Conservation (phyloP, 2,329 filamentous ascomycete genomes). For the Fusarium ramigenum region DNA sequence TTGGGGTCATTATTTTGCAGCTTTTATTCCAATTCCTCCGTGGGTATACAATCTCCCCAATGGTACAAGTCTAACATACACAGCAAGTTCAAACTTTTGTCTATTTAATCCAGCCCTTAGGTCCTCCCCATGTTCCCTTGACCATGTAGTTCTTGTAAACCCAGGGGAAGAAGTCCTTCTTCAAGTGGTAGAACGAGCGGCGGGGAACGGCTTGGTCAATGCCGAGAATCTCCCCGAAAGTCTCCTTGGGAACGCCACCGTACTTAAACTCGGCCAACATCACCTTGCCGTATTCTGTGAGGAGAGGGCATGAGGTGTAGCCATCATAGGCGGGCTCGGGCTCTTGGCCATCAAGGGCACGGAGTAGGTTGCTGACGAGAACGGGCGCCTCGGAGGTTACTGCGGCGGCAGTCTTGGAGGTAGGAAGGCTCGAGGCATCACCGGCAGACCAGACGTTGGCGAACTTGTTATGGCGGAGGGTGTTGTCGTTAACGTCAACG, state of each 20-base stretch:
- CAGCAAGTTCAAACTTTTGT: slow-evolving; percentile 9
- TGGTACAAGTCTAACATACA: slow-evolving; percentile 14
- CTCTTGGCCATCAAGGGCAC: slow-evolving; percentile 55
- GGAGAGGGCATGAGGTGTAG: slow-evolving; percentile 64
- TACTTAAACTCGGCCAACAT: slow-evolving; percentile 74
- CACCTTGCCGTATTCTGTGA: slow-evolving; percentile 69
- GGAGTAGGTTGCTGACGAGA: slow-evolving; percentile 59
- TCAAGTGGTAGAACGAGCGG: slow-evolving; percentile 67
- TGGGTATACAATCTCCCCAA: slow-evolving; percentile 9
- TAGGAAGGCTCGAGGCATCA: slow-evolving; percentile 68
- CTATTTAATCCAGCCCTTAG: slow-evolving; percentile 58
- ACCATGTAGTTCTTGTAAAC: slow-evolving; percentile 69
- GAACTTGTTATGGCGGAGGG: slow-evolving; percentile 62
- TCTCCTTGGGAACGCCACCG: slow-evolving; percentile 69
- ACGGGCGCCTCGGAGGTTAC: slow-evolving; percentile 62
- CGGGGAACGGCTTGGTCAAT: slow-evolving; percentile 67
- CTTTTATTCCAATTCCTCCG: not conserved
- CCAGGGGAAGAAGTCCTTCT: slow-evolving; percentile 75
- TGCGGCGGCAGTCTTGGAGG: slow-evolving; percentile 65
- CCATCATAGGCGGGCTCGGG: slow-evolving; percentile 59
- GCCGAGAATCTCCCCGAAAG: slow-evolving; percentile 63
- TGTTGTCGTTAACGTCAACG: slow-evolving; percentile 65
- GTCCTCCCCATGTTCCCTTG: slow-evolving; percentile 70
- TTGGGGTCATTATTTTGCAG: not conserved
- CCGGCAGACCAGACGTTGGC: slow-evolving; percentile 67